phyloP scores from a whole-genome alignment of 2,329 filamentous ascomycete genomes.

The Rhynchosporium secalis region DNA sequence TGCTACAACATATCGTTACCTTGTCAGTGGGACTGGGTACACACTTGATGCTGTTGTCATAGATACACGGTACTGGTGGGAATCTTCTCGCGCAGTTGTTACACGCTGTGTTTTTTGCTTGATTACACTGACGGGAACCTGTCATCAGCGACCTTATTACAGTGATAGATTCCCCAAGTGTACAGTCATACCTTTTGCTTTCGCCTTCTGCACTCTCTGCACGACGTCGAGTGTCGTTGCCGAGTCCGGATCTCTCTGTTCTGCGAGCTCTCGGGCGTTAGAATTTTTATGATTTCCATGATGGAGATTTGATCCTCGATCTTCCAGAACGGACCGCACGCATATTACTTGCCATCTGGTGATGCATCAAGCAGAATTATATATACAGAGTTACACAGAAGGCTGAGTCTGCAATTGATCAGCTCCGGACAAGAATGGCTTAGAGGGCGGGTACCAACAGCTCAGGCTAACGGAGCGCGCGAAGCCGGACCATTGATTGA shows the following conservation, averaged over 20 bases:
- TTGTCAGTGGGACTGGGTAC: slow-evolving; percentile 7
- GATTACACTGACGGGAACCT: slow-evolving; percentile 29
- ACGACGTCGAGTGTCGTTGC: slow-evolving; percentile 31
- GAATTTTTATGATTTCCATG: slow-evolving; percentile 17
- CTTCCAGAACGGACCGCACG: slow-evolving; percentile 12
- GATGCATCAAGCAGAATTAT: slow-evolving; percentile 23
- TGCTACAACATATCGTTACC: neutral
- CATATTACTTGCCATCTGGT: slow-evolving; percentile 19
- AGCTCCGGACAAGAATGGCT: neutral
- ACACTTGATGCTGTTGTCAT: slow-evolving; percentile 16
- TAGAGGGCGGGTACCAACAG: slow-evolving; percentile 9
- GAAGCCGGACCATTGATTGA: neutral
- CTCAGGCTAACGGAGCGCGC: slow-evolving; percentile 4
- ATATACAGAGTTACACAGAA: slow-evolving; percentile 6
- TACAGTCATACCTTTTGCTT: slow-evolving; percentile 33
- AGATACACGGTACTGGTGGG: slow-evolving; percentile 32
- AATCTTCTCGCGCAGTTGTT: slow-evolving; percentile 32
- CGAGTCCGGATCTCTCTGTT: slow-evolving; percentile 26
- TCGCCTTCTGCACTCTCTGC: slow-evolving; percentile 31
- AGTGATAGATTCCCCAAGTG: neutral
- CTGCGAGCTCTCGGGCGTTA: slow-evolving; percentile 29
- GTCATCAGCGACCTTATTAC: slow-evolving; percentile 20
- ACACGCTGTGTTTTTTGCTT: slow-evolving; percentile 32
- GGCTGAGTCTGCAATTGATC: neutral
- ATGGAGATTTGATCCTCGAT: slow-evolving; percentile 1